A percentile compares a stretch with the other conserved stretches of the same genome.
These are phyloP conservation scores for Cystobasidium slooffiae DNA, from an alignment of 1,284 basidiomycete genomes.

Conservation along the genomic window DNA sequence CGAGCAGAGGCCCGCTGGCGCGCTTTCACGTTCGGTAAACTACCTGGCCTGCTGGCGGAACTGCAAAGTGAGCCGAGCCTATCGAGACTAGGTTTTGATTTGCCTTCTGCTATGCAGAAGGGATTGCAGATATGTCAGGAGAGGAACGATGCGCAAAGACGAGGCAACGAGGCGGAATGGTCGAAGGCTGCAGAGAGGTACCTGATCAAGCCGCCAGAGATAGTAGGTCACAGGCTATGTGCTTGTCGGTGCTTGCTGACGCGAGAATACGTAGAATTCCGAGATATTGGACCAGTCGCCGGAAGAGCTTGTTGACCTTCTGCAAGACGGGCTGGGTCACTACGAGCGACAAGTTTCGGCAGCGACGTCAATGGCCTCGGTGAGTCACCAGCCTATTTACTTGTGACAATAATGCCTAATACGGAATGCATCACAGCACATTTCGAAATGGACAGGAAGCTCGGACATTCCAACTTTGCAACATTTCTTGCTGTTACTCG, in stretches of 20 bases:
- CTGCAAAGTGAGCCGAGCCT: neutral
- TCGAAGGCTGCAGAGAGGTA: neutral
- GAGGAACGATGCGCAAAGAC: too few relatives aligned
- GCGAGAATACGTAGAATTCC: too few relatives aligned
- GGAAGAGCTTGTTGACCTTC: too few relatives aligned
- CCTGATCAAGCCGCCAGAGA: neutral
- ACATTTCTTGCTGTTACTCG: constrained; percentile 15
- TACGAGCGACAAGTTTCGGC: too few relatives aligned
- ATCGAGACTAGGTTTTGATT: neutral
- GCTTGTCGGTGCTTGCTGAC: too few relatives aligned
- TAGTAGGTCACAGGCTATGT: too few relatives aligned
- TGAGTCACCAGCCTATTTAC: neutral
- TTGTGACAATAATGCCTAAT: neutral
- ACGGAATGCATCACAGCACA: neutral
- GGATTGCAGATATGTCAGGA: neutral
- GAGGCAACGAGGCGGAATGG: neutral
- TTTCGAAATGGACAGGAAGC: constrained; percentile 1
- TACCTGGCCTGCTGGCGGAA: neutral
- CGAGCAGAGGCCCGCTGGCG: constrained; percentile 1
- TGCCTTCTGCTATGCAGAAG: neutral
- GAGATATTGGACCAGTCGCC: too few relatives aligned
- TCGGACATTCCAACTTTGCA: constrained; percentile 27
- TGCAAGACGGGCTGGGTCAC: too few relatives aligned
- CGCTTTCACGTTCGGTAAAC: constrained; percentile 2
- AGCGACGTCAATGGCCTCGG: neutral